These are phyloP conservation scores for Beta corolliflora DNA, from an alignment of 179 eudicot genomes.

Conservation along the genomic window DNA sequence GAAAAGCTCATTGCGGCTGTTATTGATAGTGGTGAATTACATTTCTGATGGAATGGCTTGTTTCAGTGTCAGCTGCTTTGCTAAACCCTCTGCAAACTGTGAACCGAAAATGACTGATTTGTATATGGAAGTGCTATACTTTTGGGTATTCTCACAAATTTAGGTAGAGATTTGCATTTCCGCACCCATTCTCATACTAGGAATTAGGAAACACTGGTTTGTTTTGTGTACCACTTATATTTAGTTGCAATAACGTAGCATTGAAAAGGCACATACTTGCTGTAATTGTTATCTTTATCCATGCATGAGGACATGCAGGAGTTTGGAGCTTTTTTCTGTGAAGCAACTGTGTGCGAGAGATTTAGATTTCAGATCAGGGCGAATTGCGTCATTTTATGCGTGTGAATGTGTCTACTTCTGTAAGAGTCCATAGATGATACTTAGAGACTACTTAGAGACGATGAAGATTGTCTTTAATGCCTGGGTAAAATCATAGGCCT, in stretches of 20 bases:
- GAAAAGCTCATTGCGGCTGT: constrained; percentile 7
- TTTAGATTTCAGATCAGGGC: background rate
- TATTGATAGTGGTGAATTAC: background rate
- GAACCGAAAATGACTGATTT: too few species aligned
- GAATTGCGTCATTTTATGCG: background rate
- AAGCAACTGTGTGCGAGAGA: background rate
- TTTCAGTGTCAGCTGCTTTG: background rate
- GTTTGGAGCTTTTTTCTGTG: background rate
- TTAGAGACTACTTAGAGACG: background rate
- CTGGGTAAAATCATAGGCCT: background rate
- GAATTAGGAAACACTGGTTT: too few species aligned
- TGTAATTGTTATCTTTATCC: background rate
- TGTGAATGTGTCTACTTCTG: background rate
- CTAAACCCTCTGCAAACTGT: too few species aligned
- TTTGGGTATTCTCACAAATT: too few species aligned
- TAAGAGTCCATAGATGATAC: background rate
- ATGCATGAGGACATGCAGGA: background rate
- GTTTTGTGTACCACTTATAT: background rate
- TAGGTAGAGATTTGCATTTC: too few species aligned
- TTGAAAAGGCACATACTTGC: background rate
- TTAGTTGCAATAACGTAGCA: background rate
- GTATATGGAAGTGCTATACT: too few species aligned
- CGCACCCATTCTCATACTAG: too few species aligned
- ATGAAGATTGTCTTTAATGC: background rate
- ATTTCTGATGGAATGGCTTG: background rate